A percentile compares a stretch with the other conserved stretches of the same genome.
phyloP scores from a whole-genome alignment of 1,139 yeast species.

The Geotrichum aggregatum region DNA sequence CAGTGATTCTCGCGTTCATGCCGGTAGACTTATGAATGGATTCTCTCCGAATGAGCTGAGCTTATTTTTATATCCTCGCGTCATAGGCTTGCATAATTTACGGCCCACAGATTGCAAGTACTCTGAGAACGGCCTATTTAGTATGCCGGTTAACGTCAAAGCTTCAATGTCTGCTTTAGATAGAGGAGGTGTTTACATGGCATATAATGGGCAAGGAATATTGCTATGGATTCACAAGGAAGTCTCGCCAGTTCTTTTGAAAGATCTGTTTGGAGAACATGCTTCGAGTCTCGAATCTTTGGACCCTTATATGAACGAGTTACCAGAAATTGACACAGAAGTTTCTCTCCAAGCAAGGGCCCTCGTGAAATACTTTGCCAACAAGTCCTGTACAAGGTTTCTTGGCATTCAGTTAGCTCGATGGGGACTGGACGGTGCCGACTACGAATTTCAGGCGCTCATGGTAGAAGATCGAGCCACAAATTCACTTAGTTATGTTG shows the following conservation, averaged over 20 bases:
- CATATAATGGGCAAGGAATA: slow-evolving; percentile 64
- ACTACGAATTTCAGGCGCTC: slow-evolving; percentile 52
- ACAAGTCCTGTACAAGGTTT: slow-evolving; percentile 43
- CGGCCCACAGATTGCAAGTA: slow-evolving; percentile 49
- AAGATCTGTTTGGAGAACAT: slow-evolving; percentile 70
- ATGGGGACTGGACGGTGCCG: slow-evolving; percentile 61
- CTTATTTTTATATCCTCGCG: slow-evolving; percentile 72
- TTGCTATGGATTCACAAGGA: slow-evolving; percentile 69
- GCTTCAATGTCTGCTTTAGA: slow-evolving; percentile 48
- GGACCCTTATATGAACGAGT: slow-evolving; percentile 48
- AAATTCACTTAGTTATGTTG: slow-evolving; percentile 32
- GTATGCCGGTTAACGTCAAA: slow-evolving; percentile 48
- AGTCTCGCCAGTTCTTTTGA: slow-evolving; percentile 61
- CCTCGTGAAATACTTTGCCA: slow-evolving; percentile 51
- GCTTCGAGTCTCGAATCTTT: slow-evolving; percentile 47
- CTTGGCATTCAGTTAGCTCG: slow-evolving; percentile 59
- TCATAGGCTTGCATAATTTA: slow-evolving; percentile 68
- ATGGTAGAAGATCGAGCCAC: slow-evolving; percentile 62
- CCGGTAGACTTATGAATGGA: slow-evolving; percentile 51
- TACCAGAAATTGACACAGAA: slow-evolving; percentile 69
- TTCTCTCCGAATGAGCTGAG: slow-evolving; percentile 59
- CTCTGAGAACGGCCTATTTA: slow-evolving; percentile 46
- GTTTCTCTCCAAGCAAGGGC: slow-evolving; percentile 67
- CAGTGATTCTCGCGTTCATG: slow-evolving; percentile 53
- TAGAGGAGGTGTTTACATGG: slow-evolving; percentile 72